A percentile compares a stretch with the other conserved stretches of the same genome.
phyloP scores from a whole-genome alignment of 768 basidiomycete species.

The Dentipellis sp. region DNA sequence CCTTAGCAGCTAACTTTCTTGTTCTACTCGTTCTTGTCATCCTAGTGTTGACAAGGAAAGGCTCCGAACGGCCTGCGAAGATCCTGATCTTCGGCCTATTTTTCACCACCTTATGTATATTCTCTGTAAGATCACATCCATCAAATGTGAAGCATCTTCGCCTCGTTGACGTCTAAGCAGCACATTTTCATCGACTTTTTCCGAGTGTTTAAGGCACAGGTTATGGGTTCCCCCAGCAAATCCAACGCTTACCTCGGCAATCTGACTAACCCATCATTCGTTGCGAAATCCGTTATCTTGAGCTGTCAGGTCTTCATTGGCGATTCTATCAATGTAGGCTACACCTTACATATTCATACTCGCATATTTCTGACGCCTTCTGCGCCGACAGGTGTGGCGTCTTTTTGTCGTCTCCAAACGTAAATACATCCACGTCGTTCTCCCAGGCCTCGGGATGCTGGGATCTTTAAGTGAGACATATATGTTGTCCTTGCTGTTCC shows the following conservation, averaged over 20 bases:
- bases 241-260: neutral
- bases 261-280: neutral
- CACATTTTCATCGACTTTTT: neutral
- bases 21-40: too few relatives aligned
- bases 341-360: neutral
- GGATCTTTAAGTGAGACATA: too few relatives aligned
- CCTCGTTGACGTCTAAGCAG: neutral
- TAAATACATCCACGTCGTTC: neutral
- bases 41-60: neutral
- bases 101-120: neutral
- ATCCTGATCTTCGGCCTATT: neutral
- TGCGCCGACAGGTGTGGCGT: neutral
- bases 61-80: neutral
- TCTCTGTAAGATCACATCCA: neutral
- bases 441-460: neutral
- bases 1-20: too few relatives aligned
- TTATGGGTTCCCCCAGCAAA: neutral
- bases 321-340: neutral
- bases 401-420: neutral
- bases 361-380: neutral
- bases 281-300: neutral
- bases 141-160: neutral
- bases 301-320: neutral
- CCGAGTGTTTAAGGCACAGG: neutral
- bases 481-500: too few relatives aligned